Base-by-base conservation (phyloP, 768 basidiomycete genomes). In the Nidularia pulvinata region DNA sequence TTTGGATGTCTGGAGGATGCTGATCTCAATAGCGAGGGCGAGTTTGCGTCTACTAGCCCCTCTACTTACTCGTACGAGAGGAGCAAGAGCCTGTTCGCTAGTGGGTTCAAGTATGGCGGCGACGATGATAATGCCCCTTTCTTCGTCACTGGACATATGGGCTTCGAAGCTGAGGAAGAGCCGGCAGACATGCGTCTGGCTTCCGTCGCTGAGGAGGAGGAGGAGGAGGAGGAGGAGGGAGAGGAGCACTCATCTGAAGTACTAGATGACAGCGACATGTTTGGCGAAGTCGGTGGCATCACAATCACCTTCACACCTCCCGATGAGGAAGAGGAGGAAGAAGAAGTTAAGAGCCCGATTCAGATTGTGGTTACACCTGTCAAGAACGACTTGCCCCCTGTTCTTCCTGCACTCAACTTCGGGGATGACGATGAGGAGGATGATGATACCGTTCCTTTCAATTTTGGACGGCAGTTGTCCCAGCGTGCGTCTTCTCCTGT, bases 301-400 rank as follows among this genome's bases (percentile, higher is more conserved):
- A 83, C 79, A 56, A 90, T 91, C 59, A 87, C 79, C 3, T 90
- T 91, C 56, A 83, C 81, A 3, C 81, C 85, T 16, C 85, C 89
- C n/a, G 70, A 71, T 9, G 75, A 74, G 25, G 74, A 73, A 37
- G 65, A 71, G 9, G 74, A 74, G 22, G 73, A 73, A 37, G 65
- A 66, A 25, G 65, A 65, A 25, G 60, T 57, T 14, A 54, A 61
- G 39, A 60, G 61, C 34, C 70, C 70, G 50, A 63, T 69, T 30
- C 61, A 62, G 25, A 42, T 68, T 45, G 62, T 68, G 14, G 65
- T 69, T 49, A 55, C 59, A 5, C 16, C 39, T 19, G 54, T 49
- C 33, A 68, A 66, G 48, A 55, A 63, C 6, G 59, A 60, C 16
- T 69, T 60, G 0, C 68, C 72, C 5, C 72, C 72, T 33, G 59